A percentile compares a stretch with the other conserved stretches of the same genome.
These are phyloP conservation scores for Furcasterigmium furcatum DNA, from an alignment of 2,329 filamentous ascomycete species.

Conservation along the genomic window DNA sequence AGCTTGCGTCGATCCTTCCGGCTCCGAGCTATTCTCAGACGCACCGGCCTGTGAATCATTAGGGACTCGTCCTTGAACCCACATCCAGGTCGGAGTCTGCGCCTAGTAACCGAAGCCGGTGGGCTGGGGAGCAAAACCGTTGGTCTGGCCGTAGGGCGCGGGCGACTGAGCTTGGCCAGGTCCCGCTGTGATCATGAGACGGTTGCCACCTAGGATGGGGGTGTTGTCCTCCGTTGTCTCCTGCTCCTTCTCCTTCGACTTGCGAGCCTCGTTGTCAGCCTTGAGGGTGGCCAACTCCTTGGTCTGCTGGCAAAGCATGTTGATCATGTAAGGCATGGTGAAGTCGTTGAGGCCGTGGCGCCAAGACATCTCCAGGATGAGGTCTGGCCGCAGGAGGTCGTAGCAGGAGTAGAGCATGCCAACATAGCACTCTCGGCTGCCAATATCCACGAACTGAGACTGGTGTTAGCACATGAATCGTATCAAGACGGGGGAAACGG, in stretches of 20 bases:
- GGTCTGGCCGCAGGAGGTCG: constrained; percentile 88
- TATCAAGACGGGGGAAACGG: constrained; percentile 1
- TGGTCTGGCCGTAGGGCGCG: constrained; percentile 72
- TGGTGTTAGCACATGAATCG: constrained; percentile 24
- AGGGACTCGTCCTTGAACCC: not conserved
- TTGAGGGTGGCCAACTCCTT: constrained; percentile 80
- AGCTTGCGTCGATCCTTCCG: not conserved
- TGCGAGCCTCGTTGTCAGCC: constrained; percentile 94
- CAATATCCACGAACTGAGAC: constrained; percentile 92
- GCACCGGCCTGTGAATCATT: not conserved
- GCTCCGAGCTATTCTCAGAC: not conserved
- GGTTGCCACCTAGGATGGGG: constrained; percentile 83
- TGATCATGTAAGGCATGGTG: constrained; percentile 99
- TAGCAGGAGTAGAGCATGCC: constrained; percentile 99
- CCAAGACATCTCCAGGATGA: constrained; percentile 96
- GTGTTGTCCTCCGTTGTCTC: constrained; percentile 91
- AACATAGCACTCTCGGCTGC: constrained; percentile 98
- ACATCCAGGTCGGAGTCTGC: constrained; percentile 7
- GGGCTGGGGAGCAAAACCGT: constrained; percentile 85
- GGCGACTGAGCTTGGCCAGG: constrained; percentile 57
- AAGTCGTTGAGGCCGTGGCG: constrained; percentile 92
- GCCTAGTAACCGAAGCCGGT: constrained; percentile 69
- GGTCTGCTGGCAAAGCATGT: constrained; percentile 88
- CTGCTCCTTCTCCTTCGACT: constrained; percentile 65
- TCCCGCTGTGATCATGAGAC: constrained; percentile 94